Evolutionary conservation across 495 filamentous ascomycete genomes (phyloP), one percentile per base, ranked within the genome.

Genomic region (Penicillium soppii): DNA sequence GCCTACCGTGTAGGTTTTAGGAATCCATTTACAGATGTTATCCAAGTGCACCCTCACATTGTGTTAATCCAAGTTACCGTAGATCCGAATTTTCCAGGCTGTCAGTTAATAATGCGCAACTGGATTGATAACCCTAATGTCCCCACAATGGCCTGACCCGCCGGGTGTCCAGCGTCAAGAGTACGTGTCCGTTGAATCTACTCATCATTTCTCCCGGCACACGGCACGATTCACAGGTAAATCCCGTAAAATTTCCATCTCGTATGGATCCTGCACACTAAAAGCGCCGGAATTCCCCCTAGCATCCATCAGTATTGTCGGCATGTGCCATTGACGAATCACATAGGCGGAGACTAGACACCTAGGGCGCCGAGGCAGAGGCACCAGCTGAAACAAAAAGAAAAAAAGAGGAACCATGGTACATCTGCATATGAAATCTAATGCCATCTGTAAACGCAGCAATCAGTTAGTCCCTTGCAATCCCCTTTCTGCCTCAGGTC

Each of bases 311-410:
- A n/a, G n/a, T n/a, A n/a, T 29, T 30, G 21, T 33, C 6, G 41
- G 21, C 23, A 22, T n/a, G 19, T 43, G 25, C 46, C 33, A 50
- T 61, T 52, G 55, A 42, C 19, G 27, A 45, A 21, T 26, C 19
- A 22, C 40, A 45, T 22, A 43, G 53, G 46, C n/a, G n/a, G n/a
- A n/a, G n/a, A 30, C 53, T 47, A 44, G 49, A 60, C 59, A 57
- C 54, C 52, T 60, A 56, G 59, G 48, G 26, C 56, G 29, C 47
- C 53, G 48, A 65, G 62, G 59, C 56, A 59, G 53, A 65, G 41
- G 55, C 54, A 19, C 50, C 53, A 65, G 62, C 62, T 65, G 62
- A 53, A 47, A 27, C 15, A 17, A 27, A 52, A 52, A 7, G 7
- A 13, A 54, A 35, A 35, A 33, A 23, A 32, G 43, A 13, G 30